These are phyloP conservation scores for Cyclotella baltica DNA, from an alignment of 108 stramenopile species.

Conservation along the genomic window DNA sequence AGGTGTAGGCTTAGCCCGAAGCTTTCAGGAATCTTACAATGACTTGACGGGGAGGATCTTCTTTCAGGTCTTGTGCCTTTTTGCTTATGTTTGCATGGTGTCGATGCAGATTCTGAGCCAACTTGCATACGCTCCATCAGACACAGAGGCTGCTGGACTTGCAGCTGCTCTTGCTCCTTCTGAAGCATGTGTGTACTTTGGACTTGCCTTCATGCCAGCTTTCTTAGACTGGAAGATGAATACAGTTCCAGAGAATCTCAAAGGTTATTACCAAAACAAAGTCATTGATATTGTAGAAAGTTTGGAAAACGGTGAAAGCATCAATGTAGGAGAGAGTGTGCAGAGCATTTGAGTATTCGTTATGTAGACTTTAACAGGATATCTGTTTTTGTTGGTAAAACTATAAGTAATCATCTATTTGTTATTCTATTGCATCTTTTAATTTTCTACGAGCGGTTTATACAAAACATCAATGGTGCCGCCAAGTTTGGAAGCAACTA, in stretches of 20 bases:
- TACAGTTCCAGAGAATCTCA: neutral
- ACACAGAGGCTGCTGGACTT: neutral
- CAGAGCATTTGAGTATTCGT: neutral
- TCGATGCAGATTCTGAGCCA: neutral
- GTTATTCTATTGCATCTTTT: too few relatives aligned
- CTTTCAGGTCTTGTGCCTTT: slow-evolving; percentile 6
- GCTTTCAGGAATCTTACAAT: neutral
- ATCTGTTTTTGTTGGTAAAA: too few relatives aligned
- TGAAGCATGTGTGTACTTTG: slow-evolving; percentile 1
- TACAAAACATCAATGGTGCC: too few relatives aligned
- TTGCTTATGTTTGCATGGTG: neutral
- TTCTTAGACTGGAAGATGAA: slow-evolving; percentile 8
- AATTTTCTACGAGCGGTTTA: too few relatives aligned
- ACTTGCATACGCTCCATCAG: too few relatives aligned
- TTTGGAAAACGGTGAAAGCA: neutral
- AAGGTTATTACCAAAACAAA: neutral
- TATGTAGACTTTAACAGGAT: too few relatives aligned
- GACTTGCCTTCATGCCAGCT: slow-evolving; percentile 3
- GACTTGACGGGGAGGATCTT: neutral
- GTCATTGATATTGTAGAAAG: neutral
- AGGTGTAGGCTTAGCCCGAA: neutral
- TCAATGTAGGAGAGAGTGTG: neutral
- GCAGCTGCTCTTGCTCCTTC: neutral
- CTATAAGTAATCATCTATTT: too few relatives aligned
- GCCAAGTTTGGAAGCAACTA: too few relatives aligned